Evolutionary conservation across 2,329 filamentous ascomycete genomes (phyloP).

Genomic region (Davidsoniella virescens): DNA sequence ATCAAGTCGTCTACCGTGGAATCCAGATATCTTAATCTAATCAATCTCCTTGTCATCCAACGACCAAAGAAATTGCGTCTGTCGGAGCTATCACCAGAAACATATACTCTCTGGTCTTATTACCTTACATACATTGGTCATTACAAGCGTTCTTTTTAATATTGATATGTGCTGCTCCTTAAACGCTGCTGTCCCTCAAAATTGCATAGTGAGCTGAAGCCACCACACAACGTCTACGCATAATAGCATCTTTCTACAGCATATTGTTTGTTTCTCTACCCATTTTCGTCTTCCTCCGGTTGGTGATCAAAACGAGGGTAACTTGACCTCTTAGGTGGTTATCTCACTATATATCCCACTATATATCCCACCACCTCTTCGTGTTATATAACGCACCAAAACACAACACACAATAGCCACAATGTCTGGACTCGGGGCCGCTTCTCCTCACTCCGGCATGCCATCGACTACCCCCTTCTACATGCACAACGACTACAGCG

Average conservation of each 20-base stretch:
- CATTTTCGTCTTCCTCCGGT: not conserved
- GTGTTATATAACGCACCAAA: not conserved
- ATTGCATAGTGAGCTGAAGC: no score
- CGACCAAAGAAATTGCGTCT: no score
- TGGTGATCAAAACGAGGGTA: not conserved
- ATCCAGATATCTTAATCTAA: not conserved
- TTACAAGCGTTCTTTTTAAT: no score
- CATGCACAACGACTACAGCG: not conserved
- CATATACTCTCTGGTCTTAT: no score
- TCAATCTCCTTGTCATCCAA: not conserved
- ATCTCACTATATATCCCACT: no score
- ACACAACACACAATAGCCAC: not conserved
- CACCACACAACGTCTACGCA: no score
- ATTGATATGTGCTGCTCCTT: no score
- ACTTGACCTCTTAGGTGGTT: not conserved
- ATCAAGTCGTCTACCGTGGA: not conserved
- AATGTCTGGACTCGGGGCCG: conserved; percentile 9
- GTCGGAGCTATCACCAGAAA: no score
- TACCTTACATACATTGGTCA: no score
- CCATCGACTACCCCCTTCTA: not conserved
- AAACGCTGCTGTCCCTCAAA: no score
- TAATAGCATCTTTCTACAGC: no score
- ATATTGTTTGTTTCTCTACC: no score
- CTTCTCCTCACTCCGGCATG: conserved; percentile 6
- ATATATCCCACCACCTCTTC: not conserved